Evolutionary conservation across 2,329 filamentous ascomycete genomes (phyloP).

Genomic region (Epichloe amarillans): DNA sequence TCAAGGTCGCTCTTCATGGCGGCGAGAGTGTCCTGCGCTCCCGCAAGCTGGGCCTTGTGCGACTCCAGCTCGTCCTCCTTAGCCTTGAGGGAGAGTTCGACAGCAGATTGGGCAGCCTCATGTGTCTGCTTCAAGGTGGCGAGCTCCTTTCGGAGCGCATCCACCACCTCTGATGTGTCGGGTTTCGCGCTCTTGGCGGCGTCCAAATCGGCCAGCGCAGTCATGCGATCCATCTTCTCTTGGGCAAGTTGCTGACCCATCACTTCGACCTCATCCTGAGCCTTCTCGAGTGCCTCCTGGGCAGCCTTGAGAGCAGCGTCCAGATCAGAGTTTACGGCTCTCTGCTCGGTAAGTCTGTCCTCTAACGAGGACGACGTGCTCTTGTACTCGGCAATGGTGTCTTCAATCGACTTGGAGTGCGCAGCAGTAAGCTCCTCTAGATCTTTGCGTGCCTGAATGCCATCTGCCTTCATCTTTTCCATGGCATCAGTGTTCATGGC

Average conservation of each 20-base stretch:
- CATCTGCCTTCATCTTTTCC: constrained; percentile 26
- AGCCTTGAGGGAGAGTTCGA: constrained; percentile 20
- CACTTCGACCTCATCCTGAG: constrained; percentile 33
- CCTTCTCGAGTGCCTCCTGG: constrained; percentile 30
- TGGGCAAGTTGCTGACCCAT: constrained; percentile 41
- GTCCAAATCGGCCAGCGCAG: constrained; percentile 47
- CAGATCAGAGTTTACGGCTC: constrained; percentile 22
- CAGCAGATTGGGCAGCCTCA: constrained; percentile 26
- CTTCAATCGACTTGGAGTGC: constrained; percentile 26
- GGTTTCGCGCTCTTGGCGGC: constrained; percentile 41
- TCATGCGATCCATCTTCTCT: constrained; percentile 47
- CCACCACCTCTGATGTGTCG: constrained; percentile 38
- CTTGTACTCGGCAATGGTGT: constrained; percentile 26
- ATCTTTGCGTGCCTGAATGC: constrained; percentile 25
- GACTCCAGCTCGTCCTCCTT: constrained; percentile 24
- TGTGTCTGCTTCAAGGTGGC: constrained; percentile 33
- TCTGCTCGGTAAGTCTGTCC: constrained; percentile 23
- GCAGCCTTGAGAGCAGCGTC: constrained; percentile 23
- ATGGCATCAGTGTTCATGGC: constrained; percentile 28
- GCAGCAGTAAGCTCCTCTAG: constrained; percentile 27
- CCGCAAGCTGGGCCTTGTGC: constrained; percentile 19
- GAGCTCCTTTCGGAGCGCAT: constrained; percentile 38
- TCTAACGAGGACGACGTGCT: constrained; percentile 20
- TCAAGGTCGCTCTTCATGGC: constrained; percentile 29
- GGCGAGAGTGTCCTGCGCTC: constrained; percentile 21